Percentiles rank a stretch among this genome's conserved stretches.
These are phyloP conservation scores for Plasmodium blacklocki DNA, from an alignment of 169 alveolate genomes.

Conservation along the genomic window DNA sequence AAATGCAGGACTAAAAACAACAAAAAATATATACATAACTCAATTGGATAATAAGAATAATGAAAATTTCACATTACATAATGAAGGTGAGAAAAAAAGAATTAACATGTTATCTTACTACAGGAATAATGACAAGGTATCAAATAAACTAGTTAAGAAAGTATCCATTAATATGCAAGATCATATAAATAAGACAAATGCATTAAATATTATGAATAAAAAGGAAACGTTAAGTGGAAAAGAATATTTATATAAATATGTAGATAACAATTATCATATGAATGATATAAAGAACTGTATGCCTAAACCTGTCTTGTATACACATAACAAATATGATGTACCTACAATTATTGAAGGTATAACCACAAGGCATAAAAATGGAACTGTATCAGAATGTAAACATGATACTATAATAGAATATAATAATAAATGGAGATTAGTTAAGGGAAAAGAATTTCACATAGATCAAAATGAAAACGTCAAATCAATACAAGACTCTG, in stretches of 20 bases:
- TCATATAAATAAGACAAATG: neutral
- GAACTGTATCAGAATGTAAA: conserved; percentile 55
- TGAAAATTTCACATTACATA: too few relatives aligned
- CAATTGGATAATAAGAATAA: too few relatives aligned
- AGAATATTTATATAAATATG: conserved; percentile 20
- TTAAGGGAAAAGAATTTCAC: conserved; percentile 43
- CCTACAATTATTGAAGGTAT: conserved; percentile 69
- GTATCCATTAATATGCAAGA: too few relatives aligned
- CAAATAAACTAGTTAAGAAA: too few relatives aligned
- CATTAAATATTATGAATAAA: neutral
- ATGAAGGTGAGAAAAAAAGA: too few relatives aligned
- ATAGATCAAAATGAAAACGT: conserved; percentile 45
- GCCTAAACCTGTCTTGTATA: conserved; percentile 51
- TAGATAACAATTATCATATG: conserved; percentile 24
- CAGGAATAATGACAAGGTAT: too few relatives aligned
- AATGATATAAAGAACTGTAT: conserved; percentile 51
- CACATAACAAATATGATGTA: conserved; percentile 32
- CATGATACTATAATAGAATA: conserved; percentile 73
- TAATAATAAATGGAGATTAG: conserved; percentile 72
- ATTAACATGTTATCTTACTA: too few relatives aligned
- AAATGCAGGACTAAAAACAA: too few relatives aligned
- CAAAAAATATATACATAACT: too few relatives aligned
- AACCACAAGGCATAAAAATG: conserved; percentile 55
- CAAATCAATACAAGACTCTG: conserved; percentile 61
- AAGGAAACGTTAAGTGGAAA: conserved; percentile 14